Percentiles rank a stretch among this genome's conserved stretches.
Evolutionary conservation across 2,329 filamentous ascomycete genomes (phyloP).

Genomic region (Penicillium sp.): DNA sequence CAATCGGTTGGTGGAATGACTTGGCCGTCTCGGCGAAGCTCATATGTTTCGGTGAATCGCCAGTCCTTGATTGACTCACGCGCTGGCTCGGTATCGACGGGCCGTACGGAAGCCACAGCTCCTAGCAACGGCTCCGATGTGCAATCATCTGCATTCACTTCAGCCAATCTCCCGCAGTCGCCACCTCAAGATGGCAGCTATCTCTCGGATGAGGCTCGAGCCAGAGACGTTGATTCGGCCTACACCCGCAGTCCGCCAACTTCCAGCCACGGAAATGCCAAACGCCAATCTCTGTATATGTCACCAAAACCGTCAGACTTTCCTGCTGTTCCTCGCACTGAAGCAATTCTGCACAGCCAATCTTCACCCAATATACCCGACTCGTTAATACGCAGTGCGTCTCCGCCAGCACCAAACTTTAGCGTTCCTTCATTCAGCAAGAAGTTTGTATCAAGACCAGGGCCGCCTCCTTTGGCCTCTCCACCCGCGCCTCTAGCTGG

Average conservation of each 20-base stretch:
- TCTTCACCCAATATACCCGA: slow-evolving; percentile 31
- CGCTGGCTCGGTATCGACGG: slow-evolving; percentile 32
- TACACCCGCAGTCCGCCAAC: slow-evolving; percentile 24
- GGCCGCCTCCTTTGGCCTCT: slow-evolving; percentile 14
- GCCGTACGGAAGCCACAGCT: slow-evolving; percentile 27
- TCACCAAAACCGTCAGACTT: slow-evolving; percentile 8
- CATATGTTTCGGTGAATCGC: slow-evolving; percentile 33
- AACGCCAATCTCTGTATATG: slow-evolving; percentile 32
- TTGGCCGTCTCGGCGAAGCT: slow-evolving; percentile 33
- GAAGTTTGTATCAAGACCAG: slow-evolving; percentile 34
- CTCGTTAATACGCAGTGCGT: slow-evolving; percentile 30
- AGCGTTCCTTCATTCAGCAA: slow-evolving; percentile 46
- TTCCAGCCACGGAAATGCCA: slow-evolving; percentile 22
- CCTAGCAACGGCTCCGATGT: slow-evolving; percentile 18
- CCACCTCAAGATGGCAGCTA: slow-evolving; percentile 16
- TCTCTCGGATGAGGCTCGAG: slow-evolving; percentile 19
- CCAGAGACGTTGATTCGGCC: slow-evolving; percentile 13
- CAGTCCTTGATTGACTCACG: slow-evolving; percentile 35
- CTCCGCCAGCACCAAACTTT: slow-evolving; percentile 44
- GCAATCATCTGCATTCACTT: slow-evolving; percentile 21
- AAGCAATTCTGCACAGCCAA: slow-evolving; percentile 22
- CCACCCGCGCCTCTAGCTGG: slow-evolving; percentile 19
- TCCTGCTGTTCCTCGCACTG: slow-evolving; percentile 17
- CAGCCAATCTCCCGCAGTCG: slow-evolving; percentile 19
- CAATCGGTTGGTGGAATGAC: slow-evolving; percentile 20